Percentiles rank a stretch among this genome's conserved stretches.
These are phyloP conservation scores for Cordyceps militaris DNA, from an alignment of 2,329 filamentous ascomycete species.

Conservation along the genomic window DNA sequence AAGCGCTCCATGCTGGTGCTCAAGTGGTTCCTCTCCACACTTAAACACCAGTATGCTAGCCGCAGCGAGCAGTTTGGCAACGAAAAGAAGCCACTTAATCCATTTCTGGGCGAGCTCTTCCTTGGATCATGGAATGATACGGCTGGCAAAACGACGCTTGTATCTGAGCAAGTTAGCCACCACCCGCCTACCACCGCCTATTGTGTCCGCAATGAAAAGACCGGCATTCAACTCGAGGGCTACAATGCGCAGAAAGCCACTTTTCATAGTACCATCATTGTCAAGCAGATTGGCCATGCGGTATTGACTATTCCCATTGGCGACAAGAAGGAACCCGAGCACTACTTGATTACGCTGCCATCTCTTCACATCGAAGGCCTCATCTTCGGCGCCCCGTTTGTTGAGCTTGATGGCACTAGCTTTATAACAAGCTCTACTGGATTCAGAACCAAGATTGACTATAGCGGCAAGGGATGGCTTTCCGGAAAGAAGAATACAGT, in stretches of 20 bases:
- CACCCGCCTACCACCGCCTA: slow-evolving; percentile 95
- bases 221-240: slow-evolving; percentile 72
- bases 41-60: slow-evolving; percentile 76
- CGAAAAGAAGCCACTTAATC: slow-evolving; percentile 97
- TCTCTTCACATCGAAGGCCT: slow-evolving; percentile 90
- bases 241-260: slow-evolving; percentile 97
- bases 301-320: slow-evolving; percentile 62
- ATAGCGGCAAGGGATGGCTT: slow-evolving; percentile 88
- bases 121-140: slow-evolving; percentile 83
- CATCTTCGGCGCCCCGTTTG: slow-evolving; percentile 77
- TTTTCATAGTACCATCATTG: slow-evolving; percentile 86
- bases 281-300: slow-evolving; percentile 91
- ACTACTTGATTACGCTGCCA: slow-evolving; percentile 86
- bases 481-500: slow-evolving; percentile 95
- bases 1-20: slow-evolving; percentile 83
- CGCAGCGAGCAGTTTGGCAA: slow-evolving; percentile 74
- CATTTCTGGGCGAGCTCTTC: slow-evolving; percentile 92
- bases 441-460: slow-evolving; percentile 85
- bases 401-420: slow-evolving; percentile 79
- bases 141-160: slow-evolving; percentile 72
- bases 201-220: slow-evolving; percentile 77
- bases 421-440: slow-evolving; percentile 83
- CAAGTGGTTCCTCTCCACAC: slow-evolving; percentile 90
- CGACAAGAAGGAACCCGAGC: slow-evolving; percentile 43
- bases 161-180: slow-evolving; percentile 92